Evolutionary conservation across 2,329 filamentous ascomycete species (phyloP).

Genomic region (Trichoderma citrinoviride): DNA sequence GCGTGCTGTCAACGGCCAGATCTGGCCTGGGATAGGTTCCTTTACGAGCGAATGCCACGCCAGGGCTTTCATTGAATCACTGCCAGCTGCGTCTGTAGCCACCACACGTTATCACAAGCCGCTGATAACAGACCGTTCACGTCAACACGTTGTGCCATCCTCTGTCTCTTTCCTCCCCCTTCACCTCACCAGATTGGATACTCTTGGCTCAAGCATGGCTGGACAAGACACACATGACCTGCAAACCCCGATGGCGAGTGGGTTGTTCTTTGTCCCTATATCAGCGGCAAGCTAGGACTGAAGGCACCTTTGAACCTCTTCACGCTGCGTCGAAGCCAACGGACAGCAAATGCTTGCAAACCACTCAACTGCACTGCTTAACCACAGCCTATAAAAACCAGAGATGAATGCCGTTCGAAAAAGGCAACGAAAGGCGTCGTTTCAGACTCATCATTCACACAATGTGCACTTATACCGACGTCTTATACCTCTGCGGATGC

Average conservation of each 20-base stretch:
- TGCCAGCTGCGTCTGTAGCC: not conserved
- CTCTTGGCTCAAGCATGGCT: not conserved
- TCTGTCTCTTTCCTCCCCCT: not conserved
- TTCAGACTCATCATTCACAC: not conserved
- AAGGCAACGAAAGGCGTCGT: not conserved
- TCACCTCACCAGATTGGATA: not conserved
- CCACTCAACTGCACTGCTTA: not conserved
- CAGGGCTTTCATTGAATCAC: not conserved
- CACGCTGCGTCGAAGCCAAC: not conserved
- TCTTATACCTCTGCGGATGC: slow-evolving; percentile 32
- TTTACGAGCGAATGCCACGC: slow-evolving; percentile 5
- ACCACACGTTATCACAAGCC: not conserved
- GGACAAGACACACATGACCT: not conserved
- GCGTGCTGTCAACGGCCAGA: not conserved
- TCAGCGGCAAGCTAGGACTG: not conserved
- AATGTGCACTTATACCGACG: slow-evolving; percentile 34
- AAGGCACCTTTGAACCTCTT: not conserved
- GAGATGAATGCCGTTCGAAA: not conserved
- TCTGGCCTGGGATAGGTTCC: not conserved
- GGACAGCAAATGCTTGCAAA: not conserved
- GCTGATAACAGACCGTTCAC: not conserved
- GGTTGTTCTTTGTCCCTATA: not conserved
- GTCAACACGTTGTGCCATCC: not conserved
- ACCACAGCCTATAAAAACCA: not conserved
- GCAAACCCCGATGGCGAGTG: not conserved